These are phyloP conservation scores for Penicillium ochrochloron DNA, from an alignment of 495 filamentous ascomycete genomes.

Conservation along the genomic window DNA sequence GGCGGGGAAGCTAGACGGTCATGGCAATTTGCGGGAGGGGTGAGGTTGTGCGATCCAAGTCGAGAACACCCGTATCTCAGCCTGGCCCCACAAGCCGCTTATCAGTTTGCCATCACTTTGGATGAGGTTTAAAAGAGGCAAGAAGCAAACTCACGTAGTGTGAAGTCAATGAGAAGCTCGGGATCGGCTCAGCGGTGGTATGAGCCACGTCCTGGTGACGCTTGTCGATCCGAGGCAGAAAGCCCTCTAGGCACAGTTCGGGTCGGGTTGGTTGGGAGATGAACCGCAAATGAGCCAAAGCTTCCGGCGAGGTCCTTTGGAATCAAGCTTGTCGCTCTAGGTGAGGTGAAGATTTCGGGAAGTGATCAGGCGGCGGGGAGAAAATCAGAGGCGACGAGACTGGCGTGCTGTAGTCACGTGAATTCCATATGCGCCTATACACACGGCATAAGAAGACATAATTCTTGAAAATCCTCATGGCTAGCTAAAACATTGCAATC, in stretches of 20 bases:
- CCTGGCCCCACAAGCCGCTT: constrained; percentile 31
- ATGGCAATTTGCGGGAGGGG: constrained; percentile 45
- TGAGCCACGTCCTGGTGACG: neutral
- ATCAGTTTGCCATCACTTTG: constrained; percentile 24
- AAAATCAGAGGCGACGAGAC: constrained; percentile 1
- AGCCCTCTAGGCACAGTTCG: constrained; percentile 35
- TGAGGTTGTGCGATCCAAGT: constrained; percentile 46
- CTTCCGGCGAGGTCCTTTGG: neutral
- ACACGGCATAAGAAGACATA: neutral
- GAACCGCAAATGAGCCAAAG: neutral
- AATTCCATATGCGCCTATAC: neutral
- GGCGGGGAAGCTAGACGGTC: constrained; percentile 34
- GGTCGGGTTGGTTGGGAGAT: constrained; percentile 40
- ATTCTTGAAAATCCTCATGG: no score
- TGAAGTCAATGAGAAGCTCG: neutral
- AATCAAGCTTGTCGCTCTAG: constrained; percentile 1
- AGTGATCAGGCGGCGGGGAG: constrained; percentile 18
- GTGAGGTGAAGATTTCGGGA: constrained; percentile 1
- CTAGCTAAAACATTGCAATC: no score
- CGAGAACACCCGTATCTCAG: constrained; percentile 27
- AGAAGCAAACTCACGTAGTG: constrained; percentile 3
- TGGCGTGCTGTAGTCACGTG: constrained; percentile 18
- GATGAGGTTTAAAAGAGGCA: neutral
- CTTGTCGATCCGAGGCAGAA: constrained; percentile 31
- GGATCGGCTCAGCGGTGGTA: constrained; percentile 9